These are phyloP conservation scores for Zalaria obscura DNA, from an alignment of 2,329 filamentous ascomycete species.

Conservation along the genomic window DNA sequence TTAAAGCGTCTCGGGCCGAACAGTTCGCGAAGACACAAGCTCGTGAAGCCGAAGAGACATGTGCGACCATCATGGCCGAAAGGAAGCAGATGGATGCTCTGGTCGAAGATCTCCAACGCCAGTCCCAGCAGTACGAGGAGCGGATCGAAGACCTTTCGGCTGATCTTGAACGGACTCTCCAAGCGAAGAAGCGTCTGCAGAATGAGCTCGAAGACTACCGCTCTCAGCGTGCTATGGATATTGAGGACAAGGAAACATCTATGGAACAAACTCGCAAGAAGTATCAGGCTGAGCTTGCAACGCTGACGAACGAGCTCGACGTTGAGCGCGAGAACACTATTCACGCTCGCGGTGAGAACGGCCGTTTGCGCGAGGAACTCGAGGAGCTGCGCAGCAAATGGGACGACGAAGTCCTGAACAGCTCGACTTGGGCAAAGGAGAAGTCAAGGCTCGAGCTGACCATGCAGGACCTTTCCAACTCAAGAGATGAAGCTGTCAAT, in stretches of 20 bases:
- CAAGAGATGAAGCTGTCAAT: constrained; percentile 82
- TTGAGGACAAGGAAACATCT: constrained; percentile 90
- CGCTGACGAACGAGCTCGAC: constrained; percentile 82
- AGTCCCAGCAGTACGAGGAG: constrained; percentile 82
- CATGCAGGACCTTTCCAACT: constrained; percentile 73
- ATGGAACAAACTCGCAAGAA: constrained; percentile 97
- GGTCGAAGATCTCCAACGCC: constrained; percentile 80
- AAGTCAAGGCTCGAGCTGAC: constrained; percentile 85
- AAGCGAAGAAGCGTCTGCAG: constrained; percentile 87
- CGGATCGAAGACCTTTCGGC: constrained; percentile 82
- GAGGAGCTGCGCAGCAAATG: constrained; percentile 91
- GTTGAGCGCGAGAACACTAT: constrained; percentile 82
- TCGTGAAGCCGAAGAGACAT: constrained; percentile 81
- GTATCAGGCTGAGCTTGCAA: constrained; percentile 86
- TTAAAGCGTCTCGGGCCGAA: constrained; percentile 83
- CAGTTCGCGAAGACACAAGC: constrained; percentile 87
- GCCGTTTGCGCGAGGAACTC: constrained; percentile 82
- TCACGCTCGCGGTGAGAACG: constrained; percentile 70
- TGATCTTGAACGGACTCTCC: constrained; percentile 70
- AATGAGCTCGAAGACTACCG: constrained; percentile 97
- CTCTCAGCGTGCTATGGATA: constrained; percentile 84
- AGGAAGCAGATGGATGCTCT: constrained; percentile 76
- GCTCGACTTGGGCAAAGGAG: constrained; percentile 96
- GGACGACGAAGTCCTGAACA: constrained; percentile 96
- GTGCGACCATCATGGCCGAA: constrained; percentile 79